Conservation (phyloP, 495 filamentous ascomycete genomes). For the Hyaloscypha finlandica region DNA sequence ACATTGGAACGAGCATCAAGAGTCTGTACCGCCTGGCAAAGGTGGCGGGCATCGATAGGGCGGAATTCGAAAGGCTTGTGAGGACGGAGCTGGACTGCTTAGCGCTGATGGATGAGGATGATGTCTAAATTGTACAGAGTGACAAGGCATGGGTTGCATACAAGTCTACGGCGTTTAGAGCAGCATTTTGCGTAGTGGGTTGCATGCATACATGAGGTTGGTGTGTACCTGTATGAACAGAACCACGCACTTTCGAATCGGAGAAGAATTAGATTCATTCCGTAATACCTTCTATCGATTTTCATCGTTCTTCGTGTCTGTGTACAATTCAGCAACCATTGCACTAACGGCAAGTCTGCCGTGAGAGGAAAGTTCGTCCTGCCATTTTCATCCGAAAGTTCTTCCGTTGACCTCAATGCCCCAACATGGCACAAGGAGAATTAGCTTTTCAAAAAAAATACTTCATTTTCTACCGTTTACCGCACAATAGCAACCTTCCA, state of each 20-base stretch:
- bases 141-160: neutral
- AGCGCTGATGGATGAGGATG: constrained; percentile 71
- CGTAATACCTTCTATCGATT: neutral
- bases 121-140: constrained; percentile 11
- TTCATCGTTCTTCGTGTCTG: neutral
- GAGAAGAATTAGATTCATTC: neutral
- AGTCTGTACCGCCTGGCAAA: constrained; percentile 82
- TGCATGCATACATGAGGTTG: neutral
- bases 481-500: too few species aligned
- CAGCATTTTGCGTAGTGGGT: neutral
- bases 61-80: constrained; percentile 82
- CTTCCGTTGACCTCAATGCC: neutral
- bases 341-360: neutral
- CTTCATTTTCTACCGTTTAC: too few species aligned
- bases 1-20: constrained; percentile 85
- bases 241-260: neutral
- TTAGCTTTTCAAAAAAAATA: too few species aligned
- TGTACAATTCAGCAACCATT: neutral
- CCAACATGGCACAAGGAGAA: too few species aligned
- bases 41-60: constrained; percentile 75
- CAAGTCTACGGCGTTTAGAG: neutral
- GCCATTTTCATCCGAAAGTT: neutral
- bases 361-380: neutral
- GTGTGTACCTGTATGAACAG: neutral
- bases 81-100: constrained; percentile 78